These are phyloP conservation scores for Tarenaya hassleriana DNA, from an alignment of 345 rosid species.

Conservation along the genomic window DNA sequence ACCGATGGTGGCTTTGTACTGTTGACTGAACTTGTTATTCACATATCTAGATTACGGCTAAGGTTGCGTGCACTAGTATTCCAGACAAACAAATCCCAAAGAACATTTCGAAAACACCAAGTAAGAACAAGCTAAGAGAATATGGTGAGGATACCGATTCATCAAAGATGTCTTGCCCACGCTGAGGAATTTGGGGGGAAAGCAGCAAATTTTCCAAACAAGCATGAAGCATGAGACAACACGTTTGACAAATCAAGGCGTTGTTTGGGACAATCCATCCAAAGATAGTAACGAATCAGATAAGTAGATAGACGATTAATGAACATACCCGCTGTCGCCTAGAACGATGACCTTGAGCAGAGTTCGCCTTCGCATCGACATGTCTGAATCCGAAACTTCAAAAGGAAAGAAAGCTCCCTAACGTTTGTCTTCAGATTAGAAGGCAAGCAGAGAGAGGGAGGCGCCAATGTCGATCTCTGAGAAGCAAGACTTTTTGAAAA, in stretches of 20 bases:
- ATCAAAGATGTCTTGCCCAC: constrained; percentile 99
- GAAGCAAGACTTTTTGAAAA: too few relatives aligned
- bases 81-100: constrained; percentile 15
- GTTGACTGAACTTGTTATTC: constrained; percentile 81
- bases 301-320: background rate
- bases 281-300: background rate
- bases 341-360: constrained; percentile 96
- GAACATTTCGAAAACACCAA: constrained; percentile 4
- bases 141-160: constrained; percentile 85
- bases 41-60: too few relatives aligned
- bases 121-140: background rate
- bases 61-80: too few relatives aligned
- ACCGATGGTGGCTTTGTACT: constrained; percentile 89
- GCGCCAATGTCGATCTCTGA: constrained; percentile 51
- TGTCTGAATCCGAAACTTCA: constrained; percentile 18
- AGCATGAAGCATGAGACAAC: too few relatives aligned
- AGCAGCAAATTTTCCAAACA: background rate
- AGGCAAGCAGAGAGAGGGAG: background rate
- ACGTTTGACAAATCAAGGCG: too few relatives aligned
- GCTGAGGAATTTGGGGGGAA: constrained; percentile 33
- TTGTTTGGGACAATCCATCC: background rate
- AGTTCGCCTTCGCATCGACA: constrained; percentile 72
- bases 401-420: constrained; percentile 3
- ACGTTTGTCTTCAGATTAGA: constrained; percentile 9
- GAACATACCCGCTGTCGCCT: constrained; percentile 89